Percentiles rank a stretch among this genome's conserved stretches.
Conservation (phyloP, 257 asterid species). For the Gynochthodes officinalis region DNA sequence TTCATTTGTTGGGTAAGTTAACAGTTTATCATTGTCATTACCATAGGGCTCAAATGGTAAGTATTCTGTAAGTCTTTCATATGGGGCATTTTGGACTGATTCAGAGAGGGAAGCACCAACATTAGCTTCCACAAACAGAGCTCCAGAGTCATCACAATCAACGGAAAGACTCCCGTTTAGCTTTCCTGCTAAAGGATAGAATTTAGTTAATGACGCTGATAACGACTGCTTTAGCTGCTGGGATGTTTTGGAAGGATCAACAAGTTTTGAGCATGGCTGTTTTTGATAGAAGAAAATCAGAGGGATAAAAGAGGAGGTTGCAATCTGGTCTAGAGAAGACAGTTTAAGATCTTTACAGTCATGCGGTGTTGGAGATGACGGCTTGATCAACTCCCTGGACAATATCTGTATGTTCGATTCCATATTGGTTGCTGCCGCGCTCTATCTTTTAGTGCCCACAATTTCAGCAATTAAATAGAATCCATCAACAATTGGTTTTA, state of each 20-base stretch:
- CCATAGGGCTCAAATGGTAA: no score
- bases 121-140: no score
- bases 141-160: no score
- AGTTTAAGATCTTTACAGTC: background rate
- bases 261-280: background rate
- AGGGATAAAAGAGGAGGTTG: background rate
- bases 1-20: no score
- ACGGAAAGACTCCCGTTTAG: background rate
- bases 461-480: no score
- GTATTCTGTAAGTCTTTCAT: no score
- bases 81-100: background rate
- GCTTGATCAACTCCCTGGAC: conserved; percentile 7
- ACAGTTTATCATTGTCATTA: no score
- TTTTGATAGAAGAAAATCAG: conserved; percentile 14
- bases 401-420: background rate
- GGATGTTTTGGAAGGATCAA: background rate
- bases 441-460: no score
- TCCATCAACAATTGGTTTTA: no score
- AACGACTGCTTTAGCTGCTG: conserved; percentile 10
- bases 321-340: conserved; percentile 11
- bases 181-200: conserved; percentile 17
- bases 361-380: conserved; percentile 16
- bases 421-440: no score
- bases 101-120: background rate
- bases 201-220: conserved; percentile 7